Percentiles rank a stretch among this genome's conserved stretches.
phyloP scores from a whole-genome alignment of 2,329 filamentous ascomycete genomes.

The Neurospora sp. region DNA sequence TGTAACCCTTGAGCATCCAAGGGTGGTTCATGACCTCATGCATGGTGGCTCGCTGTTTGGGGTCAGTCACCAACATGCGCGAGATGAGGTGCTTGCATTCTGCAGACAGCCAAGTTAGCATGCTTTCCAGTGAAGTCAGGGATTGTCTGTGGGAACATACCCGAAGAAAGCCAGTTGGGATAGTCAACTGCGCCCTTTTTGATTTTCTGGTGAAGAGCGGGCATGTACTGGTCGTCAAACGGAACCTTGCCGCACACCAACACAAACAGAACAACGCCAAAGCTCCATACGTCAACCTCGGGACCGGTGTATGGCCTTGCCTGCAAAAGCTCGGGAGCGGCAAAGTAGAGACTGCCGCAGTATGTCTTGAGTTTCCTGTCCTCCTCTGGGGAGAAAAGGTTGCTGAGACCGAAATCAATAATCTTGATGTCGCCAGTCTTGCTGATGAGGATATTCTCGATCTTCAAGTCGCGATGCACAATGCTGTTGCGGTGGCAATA shows the following conservation, averaged over 20 bases:
- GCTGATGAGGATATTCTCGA: constrained; percentile 98
- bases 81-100: constrained; percentile 92
- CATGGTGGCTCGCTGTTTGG: constrained; percentile 74
- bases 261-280: constrained; percentile 95
- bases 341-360: constrained; percentile 95
- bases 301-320: constrained; percentile 91
- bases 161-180: constrained; percentile 80
- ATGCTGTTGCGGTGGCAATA: constrained; percentile 98
- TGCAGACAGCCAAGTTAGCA: constrained; percentile 34
- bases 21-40: constrained; percentile 89
- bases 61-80: constrained; percentile 92
- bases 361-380: constrained; percentile 80
- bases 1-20: constrained; percentile 93
- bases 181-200: constrained; percentile 96
- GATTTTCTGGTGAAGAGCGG: constrained; percentile 94
- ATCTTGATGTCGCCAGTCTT: constrained; percentile 99
- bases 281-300: constrained; percentile 97
- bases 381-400: constrained; percentile 76
- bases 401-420: constrained; percentile 96
- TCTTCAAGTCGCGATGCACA: constrained; percentile 94
- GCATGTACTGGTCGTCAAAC: constrained; percentile 99
- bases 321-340: constrained; percentile 86
- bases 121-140: neutral
- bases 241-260: constrained; percentile 96
- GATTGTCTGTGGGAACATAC: constrained; percentile 39